Base-by-base conservation (phyloP, 805 yeast genomes). In the Candida dajiaensis region DNA sequence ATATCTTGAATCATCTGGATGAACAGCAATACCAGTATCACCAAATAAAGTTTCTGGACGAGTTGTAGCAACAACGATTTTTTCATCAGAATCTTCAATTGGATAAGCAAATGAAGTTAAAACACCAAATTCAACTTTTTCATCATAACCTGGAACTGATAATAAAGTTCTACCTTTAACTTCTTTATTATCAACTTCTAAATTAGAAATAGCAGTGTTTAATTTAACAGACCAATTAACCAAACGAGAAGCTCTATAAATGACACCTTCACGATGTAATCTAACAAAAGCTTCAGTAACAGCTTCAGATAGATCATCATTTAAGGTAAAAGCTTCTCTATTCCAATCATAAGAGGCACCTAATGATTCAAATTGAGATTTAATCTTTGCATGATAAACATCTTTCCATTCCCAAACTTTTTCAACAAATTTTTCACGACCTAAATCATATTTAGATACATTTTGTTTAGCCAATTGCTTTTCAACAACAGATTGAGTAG, bases 361-460 rank as follows among this genome's bases (percentile, higher is more conserved):
- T 64, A 94, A 76, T 52, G 80, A 80, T 67, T 80, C 73, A 63
- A 92, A 80, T 72, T 94, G 99, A 54, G 74, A 65, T 72, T 86
- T 87, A 67, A 94, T 94, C 60, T 85, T 84, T 47, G 67, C 67
- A 58, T 94, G 97, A 71, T 94, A 94, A 50, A 85, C 89, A 52
- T 89, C 95, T 67, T 94, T 94, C 99, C 99, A 94, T 57, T 89
- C 96, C 98, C 98, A 94, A 26, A 94, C 97, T 64, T 85, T 83
- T 35, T 76, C 83, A 47, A 87, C 71, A 57, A 94, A 94, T 52
- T 79, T 83, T 65, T 92, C 97, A 71, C 99, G 87, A 51, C 97
- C 96, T 51, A 79, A 80, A 63, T 94, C 98, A 67, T 94, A 97
- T 72, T 98, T 85, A 44, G 98, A 89, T 65, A 84, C 77, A 70